phyloP scores from a whole-genome alignment of 202 grass and related monocot species.

The Hordeum pubiflorum region DNA sequence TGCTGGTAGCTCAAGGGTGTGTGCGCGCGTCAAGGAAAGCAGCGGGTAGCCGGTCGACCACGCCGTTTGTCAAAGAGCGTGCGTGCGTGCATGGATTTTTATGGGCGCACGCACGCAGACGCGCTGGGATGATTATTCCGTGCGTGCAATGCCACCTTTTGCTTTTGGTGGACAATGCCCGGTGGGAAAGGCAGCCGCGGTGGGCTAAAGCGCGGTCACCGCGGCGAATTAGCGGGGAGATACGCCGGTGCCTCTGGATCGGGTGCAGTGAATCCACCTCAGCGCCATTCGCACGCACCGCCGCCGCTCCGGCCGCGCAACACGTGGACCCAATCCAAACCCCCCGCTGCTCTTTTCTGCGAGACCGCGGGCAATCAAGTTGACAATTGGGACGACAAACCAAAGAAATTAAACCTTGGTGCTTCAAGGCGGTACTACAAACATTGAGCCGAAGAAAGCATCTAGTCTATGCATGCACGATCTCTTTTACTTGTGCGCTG shows the following conservation, averaged over 20 bases:
- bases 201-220: background rate
- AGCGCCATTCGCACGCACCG: constrained; percentile 18
- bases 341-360: background rate
- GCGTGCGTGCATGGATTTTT: constrained; percentile 22
- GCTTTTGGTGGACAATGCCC: background rate
- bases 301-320: constrained; percentile 1
- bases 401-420: background rate
- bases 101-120: background rate
- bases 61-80: background rate
- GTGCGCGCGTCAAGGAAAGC: background rate
- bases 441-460: background rate
- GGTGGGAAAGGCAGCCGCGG: background rate
- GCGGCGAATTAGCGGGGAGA: background rate
- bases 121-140: background rate
- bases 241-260: background rate
- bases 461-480: background rate
- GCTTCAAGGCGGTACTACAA: background rate
- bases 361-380: background rate
- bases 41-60: background rate
- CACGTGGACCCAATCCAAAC: constrained; percentile 23
- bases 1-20: no score
- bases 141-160: constrained; percentile 2
- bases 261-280: constrained; percentile 5
- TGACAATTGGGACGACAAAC: background rate
- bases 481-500: background rate